Evolutionary conservation across 768 basidiomycete species (phyloP), one percentile per base, ranked within the genome.

Genomic region (Russula brevipes): DNA sequence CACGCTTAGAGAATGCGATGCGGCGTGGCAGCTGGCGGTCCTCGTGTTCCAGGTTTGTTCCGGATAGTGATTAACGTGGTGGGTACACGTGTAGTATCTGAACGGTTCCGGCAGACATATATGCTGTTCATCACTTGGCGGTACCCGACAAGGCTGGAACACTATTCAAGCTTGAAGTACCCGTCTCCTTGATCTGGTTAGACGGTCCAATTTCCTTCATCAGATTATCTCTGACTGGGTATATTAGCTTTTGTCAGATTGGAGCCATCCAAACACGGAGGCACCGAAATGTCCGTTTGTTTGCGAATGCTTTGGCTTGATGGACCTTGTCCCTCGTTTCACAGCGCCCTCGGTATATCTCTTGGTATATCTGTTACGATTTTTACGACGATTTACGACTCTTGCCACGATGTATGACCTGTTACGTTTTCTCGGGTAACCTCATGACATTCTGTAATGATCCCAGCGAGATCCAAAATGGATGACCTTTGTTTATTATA

Each of bases 121-220:
- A 86, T 89, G 85, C 83, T 81, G 73, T 88, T 89, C 78, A 75
- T 88, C 73, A 79, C 78, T 69, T 91, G 87, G 88, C 79, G 87
- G 60, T 89, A 83, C 81, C 80, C 81, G 69, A 87, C 84, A 73
- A 78, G 85, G 68, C 74, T 88, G 73, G 83, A 85, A 73, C 82
- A 86, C 73, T 89, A 89, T 75, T 72, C 76, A 39, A 75, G 73
- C 68, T 80, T 89, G 82, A 84, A 85, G 70, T 83, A 84, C 57
- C 82, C 84, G 41, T 82, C 4, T 16, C 8, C 80, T 74, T 68
- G 78, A 69, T 85, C 83, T 73, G 86, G 87, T 86, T 72, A 75
- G 81, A 24, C 39, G 5, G 46, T 31, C 3, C 8, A 16, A 39
- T 44, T 19, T n/a, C 16, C 19, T 39, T 54, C 17, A 14, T 49